Base-by-base conservation (phyloP, 202 grass and related monocot genomes). In the Tripidium arundinaceum region DNA sequence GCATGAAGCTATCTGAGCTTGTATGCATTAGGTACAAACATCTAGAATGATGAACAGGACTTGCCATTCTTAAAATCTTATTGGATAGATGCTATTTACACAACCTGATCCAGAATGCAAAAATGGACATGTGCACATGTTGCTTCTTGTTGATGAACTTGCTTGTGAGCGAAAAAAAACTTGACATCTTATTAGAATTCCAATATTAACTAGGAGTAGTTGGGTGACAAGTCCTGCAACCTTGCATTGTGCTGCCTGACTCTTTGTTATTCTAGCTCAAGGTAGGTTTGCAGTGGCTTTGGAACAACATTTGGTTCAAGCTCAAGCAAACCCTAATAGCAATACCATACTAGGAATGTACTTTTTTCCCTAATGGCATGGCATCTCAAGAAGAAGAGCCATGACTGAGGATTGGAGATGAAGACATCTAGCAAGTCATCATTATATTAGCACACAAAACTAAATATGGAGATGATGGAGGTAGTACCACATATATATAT, bases 271-370 rank as follows among this genome's bases (percentile, higher is more conserved):
- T 81, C 15, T 19, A 57, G 52, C 52, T 57, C 52, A 74, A 50
- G 29, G 18, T 46, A 79, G 60, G 49, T 82, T 78, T 89, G 79
- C 83, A 43, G 4, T 74, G 72, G 67, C 73, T 82, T 89, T 74
- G 68, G 61, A 82, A 66, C 50, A 82, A 16, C 87, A 81, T 82
- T 85, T 85, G 78, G 41, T 82, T 77, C 65, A 86, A 86, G 74
- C 87, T 83, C 68, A 89, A 79, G 68, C 79, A 86, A 86, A 86
- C 83, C 87, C 87, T 89, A 81, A 15, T 52, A 45, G 61, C 33
- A 52, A 49, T 33, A 65, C 8, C 15, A 41, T 78, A 39, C 18
- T 57, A 55, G n/a, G n/a, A n/a, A n/a, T n/a, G n/a, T n/a, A n/a
- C n/a, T n/a, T n/a, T n/a, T n/a, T n/a, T 72, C 45, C 65, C 65